Evolutionary conservation across 2,329 filamentous ascomycete species (phyloP).

Genomic region (Bertia moriformis): DNA sequence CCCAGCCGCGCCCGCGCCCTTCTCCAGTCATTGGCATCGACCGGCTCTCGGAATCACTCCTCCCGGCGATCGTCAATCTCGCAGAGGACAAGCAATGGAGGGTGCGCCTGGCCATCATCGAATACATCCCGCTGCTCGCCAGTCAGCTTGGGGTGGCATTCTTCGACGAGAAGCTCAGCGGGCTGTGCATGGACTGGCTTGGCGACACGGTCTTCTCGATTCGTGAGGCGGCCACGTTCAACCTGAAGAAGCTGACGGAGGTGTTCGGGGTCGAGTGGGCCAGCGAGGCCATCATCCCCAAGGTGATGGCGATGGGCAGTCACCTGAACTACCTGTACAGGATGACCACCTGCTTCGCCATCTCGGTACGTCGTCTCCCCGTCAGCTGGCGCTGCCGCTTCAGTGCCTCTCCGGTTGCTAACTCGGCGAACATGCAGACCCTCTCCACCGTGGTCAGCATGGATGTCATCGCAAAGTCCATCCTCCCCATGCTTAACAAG

Average conservation of each 20-base stretch:
- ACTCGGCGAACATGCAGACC: too few species aligned
- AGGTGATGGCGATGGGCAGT: constrained; percentile 95
- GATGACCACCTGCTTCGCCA: constrained; percentile 99
- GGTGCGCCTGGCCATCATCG: constrained; percentile 92
- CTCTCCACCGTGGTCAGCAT: constrained; percentile 84
- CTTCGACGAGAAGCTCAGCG: constrained; percentile 93
- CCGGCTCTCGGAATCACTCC: constrained; percentile 83
- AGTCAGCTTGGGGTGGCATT: constrained; percentile 93
- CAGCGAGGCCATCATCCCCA: constrained; percentile 90
- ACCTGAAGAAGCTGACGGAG: constrained; percentile 95
- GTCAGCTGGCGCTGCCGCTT: constrained; percentile 6
- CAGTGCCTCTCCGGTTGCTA: constrained; percentile 2
- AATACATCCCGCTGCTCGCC: constrained; percentile 93
- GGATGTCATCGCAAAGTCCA: constrained; percentile 81
- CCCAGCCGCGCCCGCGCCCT: too few species aligned
- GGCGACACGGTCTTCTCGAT: constrained; percentile 98
- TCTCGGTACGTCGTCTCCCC: constrained; percentile 58
- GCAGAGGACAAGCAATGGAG: constrained; percentile 99
- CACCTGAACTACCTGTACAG: constrained; percentile 98
- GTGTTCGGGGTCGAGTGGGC: constrained; percentile 98
- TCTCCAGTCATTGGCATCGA: constrained; percentile 92
- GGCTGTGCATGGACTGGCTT: constrained; percentile 94
- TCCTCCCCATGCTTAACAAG: constrained; percentile 90
- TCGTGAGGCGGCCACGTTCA: constrained; percentile 89
- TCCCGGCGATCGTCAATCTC: constrained; percentile 91